Percentiles rank a stretch among this genome's conserved stretches.
Conservation (phyloP, 192 early-diverging fungal genomes). For the Phycomyces nitens region DNA sequence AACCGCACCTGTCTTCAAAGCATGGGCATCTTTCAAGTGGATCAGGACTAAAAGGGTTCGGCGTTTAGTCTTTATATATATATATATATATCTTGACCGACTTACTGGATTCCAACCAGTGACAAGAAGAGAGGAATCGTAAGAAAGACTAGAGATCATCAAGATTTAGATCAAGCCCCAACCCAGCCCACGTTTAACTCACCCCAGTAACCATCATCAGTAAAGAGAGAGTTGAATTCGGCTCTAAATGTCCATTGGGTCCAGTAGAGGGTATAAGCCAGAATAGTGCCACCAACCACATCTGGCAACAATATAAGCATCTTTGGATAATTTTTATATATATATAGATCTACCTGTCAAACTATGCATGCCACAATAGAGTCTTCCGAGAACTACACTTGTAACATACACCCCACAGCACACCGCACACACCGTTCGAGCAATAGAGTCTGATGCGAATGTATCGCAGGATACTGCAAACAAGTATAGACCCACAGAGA, state of each 20-base stretch:
- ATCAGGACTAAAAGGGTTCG: slow-evolving; percentile 44
- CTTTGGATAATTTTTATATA: background rate
- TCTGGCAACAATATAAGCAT: slow-evolving; percentile 36
- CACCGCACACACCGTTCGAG: slow-evolving; percentile 36
- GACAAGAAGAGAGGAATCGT: slow-evolving; percentile 26
- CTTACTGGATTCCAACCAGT: slow-evolving; percentile 36
- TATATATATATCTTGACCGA: background rate
- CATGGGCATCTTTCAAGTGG: slow-evolving; percentile 72
- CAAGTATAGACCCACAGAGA: slow-evolving; percentile 65
- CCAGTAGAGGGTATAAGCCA: slow-evolving; percentile 61
- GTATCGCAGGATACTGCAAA: slow-evolving; percentile 47
- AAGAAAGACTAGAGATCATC: slow-evolving; percentile 37
- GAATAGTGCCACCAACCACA: slow-evolving; percentile 61
- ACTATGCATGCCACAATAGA: slow-evolving; percentile 89
- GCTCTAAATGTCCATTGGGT: slow-evolving; percentile 51
- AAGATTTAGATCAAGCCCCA: slow-evolving; percentile 1
- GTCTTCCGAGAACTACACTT: slow-evolving; percentile 67
- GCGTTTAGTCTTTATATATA: slow-evolving; percentile 22
- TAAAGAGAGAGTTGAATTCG: slow-evolving; percentile 30
- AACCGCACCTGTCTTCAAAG: slow-evolving; percentile 62
- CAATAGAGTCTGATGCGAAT: slow-evolving; percentile 39
- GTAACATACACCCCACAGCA: slow-evolving; percentile 48
- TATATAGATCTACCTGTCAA: slow-evolving; percentile 42
- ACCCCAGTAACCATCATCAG: slow-evolving; percentile 38
- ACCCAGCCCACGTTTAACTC: slow-evolving; percentile 7